Evolutionary conservation across 2,329 filamentous ascomycete species (phyloP).

Genomic region (Fusarium sp.): DNA sequence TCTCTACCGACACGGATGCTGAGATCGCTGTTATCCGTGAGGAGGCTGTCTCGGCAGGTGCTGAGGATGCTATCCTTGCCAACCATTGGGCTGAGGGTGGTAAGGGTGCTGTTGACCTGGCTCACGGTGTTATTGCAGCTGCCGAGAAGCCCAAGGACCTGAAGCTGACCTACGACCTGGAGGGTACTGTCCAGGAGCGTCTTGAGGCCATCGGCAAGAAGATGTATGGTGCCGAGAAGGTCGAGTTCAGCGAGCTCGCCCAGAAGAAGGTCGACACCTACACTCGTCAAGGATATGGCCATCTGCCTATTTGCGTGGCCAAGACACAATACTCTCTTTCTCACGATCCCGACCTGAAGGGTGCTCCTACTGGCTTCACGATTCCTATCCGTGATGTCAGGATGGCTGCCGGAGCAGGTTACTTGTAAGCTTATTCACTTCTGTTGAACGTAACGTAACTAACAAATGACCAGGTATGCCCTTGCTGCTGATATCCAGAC

Average conservation of each 20-base stretch:
- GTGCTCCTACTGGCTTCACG: slow-evolving; percentile 92
- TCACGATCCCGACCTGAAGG: slow-evolving; percentile 93
- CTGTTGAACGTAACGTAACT: slow-evolving; percentile 45
- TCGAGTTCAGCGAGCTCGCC: slow-evolving; percentile 93
- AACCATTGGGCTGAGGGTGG: slow-evolving; percentile 99
- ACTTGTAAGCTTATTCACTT: slow-evolving; percentile 70
- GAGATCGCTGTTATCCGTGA: slow-evolving; percentile 91
- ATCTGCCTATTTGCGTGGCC: slow-evolving; percentile 94
- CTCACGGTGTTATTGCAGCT: slow-evolving; percentile 85
- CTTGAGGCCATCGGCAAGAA: slow-evolving; percentile 90
- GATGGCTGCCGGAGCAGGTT: slow-evolving; percentile 93
- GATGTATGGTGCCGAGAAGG: slow-evolving; percentile 92
- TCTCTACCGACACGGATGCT: slow-evolving; percentile 91
- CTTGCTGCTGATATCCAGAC: slow-evolving; percentile 98
- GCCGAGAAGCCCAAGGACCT: slow-evolving; percentile 87
- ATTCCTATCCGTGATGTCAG: slow-evolving; percentile 94
- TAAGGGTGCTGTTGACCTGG: slow-evolving; percentile 87
- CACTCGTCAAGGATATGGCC: slow-evolving; percentile 88
- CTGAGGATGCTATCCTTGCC: slow-evolving; percentile 90
- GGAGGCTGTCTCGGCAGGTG: slow-evolving; percentile 90
- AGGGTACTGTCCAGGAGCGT: slow-evolving; percentile 84
- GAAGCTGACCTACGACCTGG: slow-evolving; percentile 84
- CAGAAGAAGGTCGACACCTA: slow-evolving; percentile 98
- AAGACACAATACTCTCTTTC: slow-evolving; percentile 99
- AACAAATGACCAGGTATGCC: slow-evolving; percentile 73